A percentile compares a stretch with the other conserved stretches of the same genome.
Conservation (phyloP, 441 rosid genomes). For the Sinapis alba region DNA sequence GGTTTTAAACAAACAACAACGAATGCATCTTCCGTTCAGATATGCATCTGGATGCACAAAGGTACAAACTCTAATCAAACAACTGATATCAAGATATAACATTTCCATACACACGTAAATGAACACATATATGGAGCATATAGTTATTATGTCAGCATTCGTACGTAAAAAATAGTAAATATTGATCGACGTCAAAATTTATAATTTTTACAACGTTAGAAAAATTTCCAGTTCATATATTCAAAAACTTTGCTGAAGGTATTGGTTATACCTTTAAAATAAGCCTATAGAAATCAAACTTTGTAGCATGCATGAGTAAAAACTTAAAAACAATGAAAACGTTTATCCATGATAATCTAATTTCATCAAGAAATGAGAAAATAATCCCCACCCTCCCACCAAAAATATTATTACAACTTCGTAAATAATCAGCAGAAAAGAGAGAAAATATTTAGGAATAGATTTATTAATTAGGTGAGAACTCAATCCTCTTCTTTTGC, state of each 20-base stretch:
- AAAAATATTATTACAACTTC: constrained; percentile 27
- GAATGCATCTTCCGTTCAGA: not conserved
- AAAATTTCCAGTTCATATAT: not conserved
- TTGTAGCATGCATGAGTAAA: not conserved
- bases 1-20: not conserved
- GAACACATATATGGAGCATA: not conserved
- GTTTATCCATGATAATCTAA: constrained; percentile 26
- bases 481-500: constrained; percentile 45
- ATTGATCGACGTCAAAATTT: not conserved
- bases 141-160: not conserved
- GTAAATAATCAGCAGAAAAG: not conserved
- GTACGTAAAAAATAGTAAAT: not conserved
- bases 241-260: not conserved
- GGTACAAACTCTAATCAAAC: not conserved
- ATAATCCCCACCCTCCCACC: constrained; percentile 8
- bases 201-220: not conserved
- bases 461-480: constrained; percentile 17
- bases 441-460: constrained; percentile 12
- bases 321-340: not conserved
- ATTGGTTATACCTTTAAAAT: not conserved
- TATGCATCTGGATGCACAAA: not conserved
- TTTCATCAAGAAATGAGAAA: constrained; percentile 27
- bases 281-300: not conserved
- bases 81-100: not conserved
- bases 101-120: not conserved